Base-by-base conservation (phyloP, 2,329 filamentous ascomycete genomes). In the Penicillium hesseltinei region DNA sequence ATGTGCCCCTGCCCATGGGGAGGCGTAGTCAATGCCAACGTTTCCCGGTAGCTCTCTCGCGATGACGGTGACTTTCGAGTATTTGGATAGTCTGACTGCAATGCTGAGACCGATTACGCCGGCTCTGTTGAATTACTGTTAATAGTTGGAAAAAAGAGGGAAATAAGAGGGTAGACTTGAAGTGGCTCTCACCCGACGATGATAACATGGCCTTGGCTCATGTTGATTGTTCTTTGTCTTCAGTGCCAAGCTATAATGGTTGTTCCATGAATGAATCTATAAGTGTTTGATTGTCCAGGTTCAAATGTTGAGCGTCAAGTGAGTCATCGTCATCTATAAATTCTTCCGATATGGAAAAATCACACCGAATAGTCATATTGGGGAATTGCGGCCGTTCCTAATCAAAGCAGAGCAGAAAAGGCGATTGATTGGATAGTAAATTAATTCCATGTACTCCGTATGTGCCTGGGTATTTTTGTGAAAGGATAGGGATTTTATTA, bases 1-100 rank as follows among this genome's bases (percentile, higher is more conserved):
- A 25, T 60, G 58, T 5, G 58, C 58, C 23, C 58, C 55, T 17
- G 58, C 58, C 58, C 55, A 60, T 29, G 54, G 38, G 15, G 50
- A 52, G 21, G 50, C 50, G 17, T 52, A 52, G 40, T 52, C 40
- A 29, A 52, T 27, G 4, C 27, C 17, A 15, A 27, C 9, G 3
- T 57, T 44, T 21, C 57, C 54, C 11, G 54, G 57, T 8, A 59
- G 46, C 27, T 59, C 57, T 29, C 45, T 39, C 8, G 57, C 54
- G 15, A 59, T 40, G 23, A 57, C 27, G 15, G 46, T 48, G 21
- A 48, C 15, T 38, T 27, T 48, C 15, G 13, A 25, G 33, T 36
- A 13, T 19, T 38, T 23, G 17, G 33, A 38, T 27, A 49, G 6
- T 15, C 27, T 36, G 15, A 49, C 46, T 49, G 46, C 46, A 3